phyloP scores from a whole-genome alignment of 805 yeast species.

The Cyberlindnera euphorbiae region DNA sequence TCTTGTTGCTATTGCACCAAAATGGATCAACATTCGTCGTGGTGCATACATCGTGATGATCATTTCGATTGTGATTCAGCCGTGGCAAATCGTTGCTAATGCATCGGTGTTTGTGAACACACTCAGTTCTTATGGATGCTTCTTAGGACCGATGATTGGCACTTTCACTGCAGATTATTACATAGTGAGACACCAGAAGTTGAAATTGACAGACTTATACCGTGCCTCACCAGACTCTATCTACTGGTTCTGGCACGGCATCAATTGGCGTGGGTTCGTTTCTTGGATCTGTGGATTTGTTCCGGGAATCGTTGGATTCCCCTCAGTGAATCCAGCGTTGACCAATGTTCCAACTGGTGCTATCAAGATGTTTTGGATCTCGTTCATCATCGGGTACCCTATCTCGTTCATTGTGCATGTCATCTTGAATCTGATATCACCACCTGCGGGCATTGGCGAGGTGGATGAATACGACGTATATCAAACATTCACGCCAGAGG shows the following conservation, averaged over 20 bases:
- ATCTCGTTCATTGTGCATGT: constrained; percentile 23
- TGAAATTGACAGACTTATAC: constrained; percentile 39
- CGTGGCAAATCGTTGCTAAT: constrained; percentile 48
- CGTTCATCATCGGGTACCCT: constrained; percentile 25
- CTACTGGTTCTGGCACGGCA: constrained; percentile 41
- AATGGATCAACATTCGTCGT: constrained; percentile 55
- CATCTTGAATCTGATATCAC: constrained; percentile 23
- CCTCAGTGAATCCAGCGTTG: constrained; percentile 26
- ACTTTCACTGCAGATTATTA: constrained; percentile 33
- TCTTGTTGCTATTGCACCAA: constrained; percentile 43
- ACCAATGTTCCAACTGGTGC: constrained; percentile 24
- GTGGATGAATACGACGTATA: constrained; percentile 31
- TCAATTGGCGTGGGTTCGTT: constrained; percentile 37
- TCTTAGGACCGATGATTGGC: constrained; percentile 42
- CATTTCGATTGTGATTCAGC: constrained; percentile 67
- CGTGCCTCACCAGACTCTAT: constrained; percentile 28
- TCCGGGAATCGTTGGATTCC: constrained; percentile 40
- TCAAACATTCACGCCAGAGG: constrained; percentile 31
- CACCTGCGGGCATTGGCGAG: constrained; percentile 27
- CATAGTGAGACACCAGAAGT: constrained; percentile 32
- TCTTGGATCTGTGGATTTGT: constrained; percentile 36
- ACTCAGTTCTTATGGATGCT: constrained; percentile 27
- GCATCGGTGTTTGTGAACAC: constrained; percentile 24
- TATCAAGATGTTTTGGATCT: constrained; percentile 25
- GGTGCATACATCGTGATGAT: constrained; percentile 66